Evolutionary conservation across 768 basidiomycete species (phyloP), one percentile per base, ranked within the genome.

Genomic region (Leccinellum luteum): DNA sequence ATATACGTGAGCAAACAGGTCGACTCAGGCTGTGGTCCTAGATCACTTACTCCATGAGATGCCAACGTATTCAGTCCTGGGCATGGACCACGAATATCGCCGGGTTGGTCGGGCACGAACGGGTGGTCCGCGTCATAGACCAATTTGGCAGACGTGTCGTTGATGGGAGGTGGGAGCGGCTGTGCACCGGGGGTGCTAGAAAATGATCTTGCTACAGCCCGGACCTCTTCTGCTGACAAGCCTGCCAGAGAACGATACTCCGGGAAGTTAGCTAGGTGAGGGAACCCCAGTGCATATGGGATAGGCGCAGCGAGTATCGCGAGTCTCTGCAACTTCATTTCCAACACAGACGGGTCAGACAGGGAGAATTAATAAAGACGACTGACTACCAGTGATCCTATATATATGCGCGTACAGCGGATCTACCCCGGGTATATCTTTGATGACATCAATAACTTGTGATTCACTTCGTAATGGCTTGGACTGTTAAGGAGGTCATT

Each of bases 51-150:
- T n/a, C 67, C 67, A 9, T 68, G 67, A 65, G 65, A 62, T 12
- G 68, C 65, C 1, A 68, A 45, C 6, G 68, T 69, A 31, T 68
- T 68, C 53, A 68, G 34, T 55, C 67, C 67, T 0, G 67, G 65
- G 32, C 60, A 68, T 7, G 67, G 68, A 4, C 67, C 67, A 49
- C 67, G 67, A 27, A 69, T 61, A 23, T 69, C 67, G 25, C 64
- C 60, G 6, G 67, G 64, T 31, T 0, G 48, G 25, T 53, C 55
- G 3, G 56, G 55, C 2, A 25, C 1, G 28, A 50, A 69, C 17
- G 67, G 65, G n/a, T 69, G 67, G 9, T 28, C 50, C 1, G 15
- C 41, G 15, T 67, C 67, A 35, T 62, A 30, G 4, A 69, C 67
- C 43, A 64, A 14, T 51, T 68, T 69, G 25, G 67, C 41, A 5